A percentile compares a stretch with the other conserved stretches of the same genome.
These are phyloP conservation scores for Saccharomycopsis phalli DNA, from an alignment of 1,139 yeast species.

Conservation along the genomic window DNA sequence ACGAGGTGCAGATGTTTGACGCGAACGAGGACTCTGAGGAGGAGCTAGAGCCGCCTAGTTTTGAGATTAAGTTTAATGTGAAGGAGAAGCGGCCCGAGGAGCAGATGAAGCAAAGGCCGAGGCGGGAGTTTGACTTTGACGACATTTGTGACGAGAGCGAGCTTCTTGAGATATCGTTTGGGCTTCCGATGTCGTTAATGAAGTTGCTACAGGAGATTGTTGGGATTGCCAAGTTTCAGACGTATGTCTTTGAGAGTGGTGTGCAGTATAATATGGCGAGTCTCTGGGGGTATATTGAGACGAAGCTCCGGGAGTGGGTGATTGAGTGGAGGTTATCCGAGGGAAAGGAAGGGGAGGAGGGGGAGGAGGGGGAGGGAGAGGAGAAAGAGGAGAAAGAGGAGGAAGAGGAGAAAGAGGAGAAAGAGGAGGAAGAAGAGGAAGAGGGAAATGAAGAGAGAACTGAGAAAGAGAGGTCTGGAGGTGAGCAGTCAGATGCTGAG, in stretches of 20 bases:
- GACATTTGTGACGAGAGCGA: conserved; percentile 2
- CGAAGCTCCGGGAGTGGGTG: conserved; percentile 38
- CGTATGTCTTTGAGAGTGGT: conserved; percentile 1
- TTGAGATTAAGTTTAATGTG: conserved; percentile 13
- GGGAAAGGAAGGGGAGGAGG: conserved; percentile 5
- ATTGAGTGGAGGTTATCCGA: conserved; percentile 45
- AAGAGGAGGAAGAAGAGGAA: conserved; percentile 6
- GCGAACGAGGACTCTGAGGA: conserved; percentile 11
- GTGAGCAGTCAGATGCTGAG: too few species aligned
- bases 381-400: too few species aligned
- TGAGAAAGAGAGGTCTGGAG: not conserved
- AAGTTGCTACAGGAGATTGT: conserved; percentile 9
- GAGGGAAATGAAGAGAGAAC: conserved; percentile 28
- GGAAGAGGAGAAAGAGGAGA: not conserved
- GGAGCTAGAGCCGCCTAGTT: conserved; percentile 17
- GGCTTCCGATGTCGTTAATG: conserved; percentile 14
- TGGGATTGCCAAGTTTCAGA: conserved; percentile 6
- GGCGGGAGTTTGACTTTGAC: too few species aligned
- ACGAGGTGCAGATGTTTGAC: not conserved
- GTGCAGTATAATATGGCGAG: conserved; percentile 5
- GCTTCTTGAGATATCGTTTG: conserved; percentile 11
- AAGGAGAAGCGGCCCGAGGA: not conserved
- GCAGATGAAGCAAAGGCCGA: too few species aligned
- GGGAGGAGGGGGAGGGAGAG: too few species aligned
- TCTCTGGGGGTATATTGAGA: conserved; percentile 27